Evolutionary conservation across 2,329 filamentous ascomycete genomes (phyloP).

Genomic region (Pseudogymnoascus sp.): DNA sequence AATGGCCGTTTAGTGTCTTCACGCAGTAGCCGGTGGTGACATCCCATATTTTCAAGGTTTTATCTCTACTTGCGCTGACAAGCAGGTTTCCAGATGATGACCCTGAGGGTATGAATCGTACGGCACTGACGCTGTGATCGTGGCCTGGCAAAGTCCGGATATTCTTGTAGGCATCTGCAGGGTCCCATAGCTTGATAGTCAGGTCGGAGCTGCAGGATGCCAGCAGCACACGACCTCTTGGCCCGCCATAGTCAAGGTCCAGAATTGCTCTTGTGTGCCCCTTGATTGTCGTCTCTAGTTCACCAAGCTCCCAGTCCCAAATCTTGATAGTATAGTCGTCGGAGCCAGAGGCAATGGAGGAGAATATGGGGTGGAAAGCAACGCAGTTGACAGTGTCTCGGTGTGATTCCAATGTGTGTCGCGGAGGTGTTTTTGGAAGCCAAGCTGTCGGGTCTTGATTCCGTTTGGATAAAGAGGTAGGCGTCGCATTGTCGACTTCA

Average conservation of each 20-base stretch:
- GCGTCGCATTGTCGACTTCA: conserved; percentile 80
- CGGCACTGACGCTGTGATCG: conserved; percentile 83
- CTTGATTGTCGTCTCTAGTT: conserved; percentile 84
- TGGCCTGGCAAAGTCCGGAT: conserved; percentile 86
- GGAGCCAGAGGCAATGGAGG: conserved; percentile 80
- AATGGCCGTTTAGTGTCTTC: conserved; percentile 80
- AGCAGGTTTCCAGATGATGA: conserved; percentile 78
- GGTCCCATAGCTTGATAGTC: conserved; percentile 94
- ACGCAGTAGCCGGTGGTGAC: conserved; percentile 88
- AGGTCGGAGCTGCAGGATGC: conserved; percentile 68
- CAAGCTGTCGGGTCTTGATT: conserved; percentile 81
- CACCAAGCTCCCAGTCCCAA: conserved; percentile 93
- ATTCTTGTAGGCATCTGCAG: conserved; percentile 88
- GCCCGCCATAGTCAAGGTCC: conserved; percentile 86
- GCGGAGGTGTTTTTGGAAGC: conserved; percentile 76
- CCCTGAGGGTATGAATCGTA: conserved; percentile 81
- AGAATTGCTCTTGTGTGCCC: conserved; percentile 84
- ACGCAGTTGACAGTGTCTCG: conserved; percentile 76
- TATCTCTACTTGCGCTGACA: conserved; percentile 79
- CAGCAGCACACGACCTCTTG: conserved; percentile 69
- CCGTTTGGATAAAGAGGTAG: conserved; percentile 63
- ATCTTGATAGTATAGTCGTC: conserved; percentile 94
- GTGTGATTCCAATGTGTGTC: conserved; percentile 79
- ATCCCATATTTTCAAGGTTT: conserved; percentile 84
- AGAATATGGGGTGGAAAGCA: conserved; percentile 88